Evolutionary conservation across 2,329 filamentous ascomycete genomes (phyloP), one percentile per base, ranked within the genome.

Genomic region (Westerdykella aurantiaca): DNA sequence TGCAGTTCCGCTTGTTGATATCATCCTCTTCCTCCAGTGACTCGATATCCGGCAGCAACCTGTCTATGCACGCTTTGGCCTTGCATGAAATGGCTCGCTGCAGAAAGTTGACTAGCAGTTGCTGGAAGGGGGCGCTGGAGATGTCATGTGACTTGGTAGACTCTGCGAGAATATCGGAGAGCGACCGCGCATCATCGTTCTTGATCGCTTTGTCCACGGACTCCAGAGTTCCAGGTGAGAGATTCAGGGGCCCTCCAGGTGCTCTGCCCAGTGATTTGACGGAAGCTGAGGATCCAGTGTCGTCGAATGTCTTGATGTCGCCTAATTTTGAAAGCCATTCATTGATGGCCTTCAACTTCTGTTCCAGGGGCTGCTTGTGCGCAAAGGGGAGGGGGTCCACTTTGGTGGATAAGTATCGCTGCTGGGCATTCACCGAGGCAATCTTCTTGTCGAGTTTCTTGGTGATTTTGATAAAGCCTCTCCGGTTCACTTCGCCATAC

Each of bases 361-460:
- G 69, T 34, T 73, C 70, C 13, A 85, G 69, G 31, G 76, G 73
- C 18, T 72, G 64, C 55, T 85, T 91, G 49, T 87, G 90, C 14
- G 91, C 88, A 68, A 98, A 98, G 0, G 87, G 81, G 52, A 83
- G 84, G 2, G 87, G 83, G 54, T 95, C 88, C 45, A 98, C 91
- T 71, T 94, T 95, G 38, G 88, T 88, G 34, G 86, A 82, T 47
- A 98, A 77, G 61, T 97, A 98, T 45, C 83, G 81, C 63, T 87
- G 83, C 71, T 96, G 90, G 0, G 87, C 84, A 40, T 83, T 79
- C 3, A 82, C 80, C 37, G 80, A 78, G 1, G 85, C 78, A 2
- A 96, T 80, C 71, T 95, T 96, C 72, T 98, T 98, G 70, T 98
- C 93, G 37, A 96, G 74, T 70, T 98, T 98, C 74, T 98, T 98